These are phyloP conservation scores for Cicer arietinum DNA, from an alignment of 306 rosid genomes.

Conservation along the genomic window DNA sequence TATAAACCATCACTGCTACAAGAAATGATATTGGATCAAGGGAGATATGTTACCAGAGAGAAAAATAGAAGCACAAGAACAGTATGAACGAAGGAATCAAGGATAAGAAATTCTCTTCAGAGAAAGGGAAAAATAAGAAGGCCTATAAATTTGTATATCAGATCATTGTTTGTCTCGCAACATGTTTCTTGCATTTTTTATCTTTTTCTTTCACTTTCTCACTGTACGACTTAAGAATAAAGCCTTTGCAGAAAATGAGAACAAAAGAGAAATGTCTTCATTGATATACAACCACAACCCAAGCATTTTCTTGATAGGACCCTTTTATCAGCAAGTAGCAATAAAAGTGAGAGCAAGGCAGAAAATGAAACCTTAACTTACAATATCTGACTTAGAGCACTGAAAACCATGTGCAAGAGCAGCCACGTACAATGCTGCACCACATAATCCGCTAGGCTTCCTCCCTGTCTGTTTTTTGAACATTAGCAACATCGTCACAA, in stretches of 20 bases:
- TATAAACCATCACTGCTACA: neutral
- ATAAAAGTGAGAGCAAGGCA: slow-evolving; percentile 28
- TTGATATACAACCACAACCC: neutral
- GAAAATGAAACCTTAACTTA: slow-evolving; percentile 54
- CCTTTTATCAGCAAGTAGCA: neutral
- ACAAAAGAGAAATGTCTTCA: slow-evolving; percentile 21
- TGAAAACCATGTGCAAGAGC: slow-evolving; percentile 77
- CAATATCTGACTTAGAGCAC: slow-evolving; percentile 77
- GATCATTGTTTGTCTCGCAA: neutral
- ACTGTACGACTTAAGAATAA: slow-evolving; percentile 1
- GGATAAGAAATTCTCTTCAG: neutral
- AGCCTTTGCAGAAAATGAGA: slow-evolving; percentile 1
- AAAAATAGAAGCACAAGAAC: neutral
- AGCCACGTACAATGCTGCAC: slow-evolving; percentile 86
- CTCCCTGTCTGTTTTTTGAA: slow-evolving; percentile 77
- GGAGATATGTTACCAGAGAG: neutral
- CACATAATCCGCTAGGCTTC: slow-evolving; percentile 90
- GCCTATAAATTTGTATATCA: neutral
- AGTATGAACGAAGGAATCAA: neutral
- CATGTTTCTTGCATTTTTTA: slow-evolving; percentile 5
- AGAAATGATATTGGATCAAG: neutral
- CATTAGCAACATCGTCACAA: slow-evolving; percentile 29
- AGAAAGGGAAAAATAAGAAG: neutral
- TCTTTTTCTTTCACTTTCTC: neutral
- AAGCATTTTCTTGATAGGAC: slow-evolving; percentile 4